Evolutionary conservation across 768 basidiomycete genomes (phyloP).

Genomic region (Russula olivacea): DNA sequence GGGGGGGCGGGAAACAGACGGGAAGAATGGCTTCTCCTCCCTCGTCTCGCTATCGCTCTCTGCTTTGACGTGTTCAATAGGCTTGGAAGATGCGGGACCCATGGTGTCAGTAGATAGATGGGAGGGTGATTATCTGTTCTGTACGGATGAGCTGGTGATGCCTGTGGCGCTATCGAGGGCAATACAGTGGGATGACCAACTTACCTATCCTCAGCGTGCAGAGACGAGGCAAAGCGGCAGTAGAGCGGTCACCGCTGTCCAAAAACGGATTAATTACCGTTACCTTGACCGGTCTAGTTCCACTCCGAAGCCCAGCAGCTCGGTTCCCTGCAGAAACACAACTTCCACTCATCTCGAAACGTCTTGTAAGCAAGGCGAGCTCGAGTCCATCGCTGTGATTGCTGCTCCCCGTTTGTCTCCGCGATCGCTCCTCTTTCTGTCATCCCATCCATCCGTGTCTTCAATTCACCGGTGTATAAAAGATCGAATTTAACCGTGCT

Average conservation of each 20-base stretch:
- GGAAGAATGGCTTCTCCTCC: slow-evolving; percentile 18
- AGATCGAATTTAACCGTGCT: too few species aligned
- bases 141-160: too few species aligned
- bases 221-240: not conserved
- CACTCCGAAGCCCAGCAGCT: too few species aligned
- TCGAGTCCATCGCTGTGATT: too few species aligned
- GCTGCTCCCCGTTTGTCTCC: too few species aligned
- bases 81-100: slow-evolving; percentile 36
- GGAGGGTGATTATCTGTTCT: not conserved
- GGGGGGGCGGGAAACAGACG: slow-evolving; percentile 28
- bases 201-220: not conserved
- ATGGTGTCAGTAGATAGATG: slow-evolving; percentile 24
- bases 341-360: too few species aligned
- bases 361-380: too few species aligned
- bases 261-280: not conserved
- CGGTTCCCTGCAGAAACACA: too few species aligned
- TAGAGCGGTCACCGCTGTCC: not conserved
- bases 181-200: not conserved
- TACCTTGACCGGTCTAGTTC: not conserved
- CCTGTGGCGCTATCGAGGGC: too few species aligned
- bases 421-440: too few species aligned
- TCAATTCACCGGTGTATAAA: too few species aligned
- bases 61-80: slow-evolving; percentile 17
- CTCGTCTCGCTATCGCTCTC: slow-evolving; percentile 25
- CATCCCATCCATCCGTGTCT: too few species aligned